Base-by-base conservation (phyloP, 1,139 yeast species). In the Suhomyces guaymorum region DNA sequence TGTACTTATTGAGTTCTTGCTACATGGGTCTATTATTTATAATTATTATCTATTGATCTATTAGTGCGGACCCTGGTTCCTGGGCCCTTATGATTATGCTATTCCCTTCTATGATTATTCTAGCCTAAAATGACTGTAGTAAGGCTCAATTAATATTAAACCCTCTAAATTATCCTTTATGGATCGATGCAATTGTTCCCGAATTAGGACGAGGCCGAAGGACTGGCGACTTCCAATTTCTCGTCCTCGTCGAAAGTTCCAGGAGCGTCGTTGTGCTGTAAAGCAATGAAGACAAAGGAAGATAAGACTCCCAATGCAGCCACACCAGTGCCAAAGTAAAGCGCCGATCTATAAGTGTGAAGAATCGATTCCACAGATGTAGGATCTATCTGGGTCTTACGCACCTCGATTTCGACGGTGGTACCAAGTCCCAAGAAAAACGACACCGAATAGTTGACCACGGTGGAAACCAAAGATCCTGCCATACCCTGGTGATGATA, bases 401-500 rank as follows among this genome's bases (percentile, higher is more conserved):
- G 51, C 1, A 67, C 58, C 35, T 69, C 63, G 1, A 54, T 50
- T 44, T 76, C 79, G 4, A 75, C 75, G 9, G 75, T 69, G 13
- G 70, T 66, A 7, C 73, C 73, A 26, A 75, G 60, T n/a, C 79
- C 80, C 27, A 76, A 57, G 35, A 73, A 68, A 7, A 77, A 51
- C 0, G 80, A 72, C 45, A 73, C 77, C 1, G 79, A 72, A 43
- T 76, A 76, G 48, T 75, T 76, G 10, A 73, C 66, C 41, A 75
- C 72, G 0, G 82, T 77, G 16, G 76, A 61, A 1, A 76, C 77
- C 35, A 76, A 53, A 1, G 81, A 75, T 1, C 80, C 80, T 1
- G 80, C 81, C 76, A 77, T 74, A 19, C 82, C 82, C 52, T 77
- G 82, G 40, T 74, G 73, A 35, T 66, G 63, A 37, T 55, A 50